Base-by-base conservation (phyloP, 345 rosid genomes). In the Hirschfeldia incana region DNA sequence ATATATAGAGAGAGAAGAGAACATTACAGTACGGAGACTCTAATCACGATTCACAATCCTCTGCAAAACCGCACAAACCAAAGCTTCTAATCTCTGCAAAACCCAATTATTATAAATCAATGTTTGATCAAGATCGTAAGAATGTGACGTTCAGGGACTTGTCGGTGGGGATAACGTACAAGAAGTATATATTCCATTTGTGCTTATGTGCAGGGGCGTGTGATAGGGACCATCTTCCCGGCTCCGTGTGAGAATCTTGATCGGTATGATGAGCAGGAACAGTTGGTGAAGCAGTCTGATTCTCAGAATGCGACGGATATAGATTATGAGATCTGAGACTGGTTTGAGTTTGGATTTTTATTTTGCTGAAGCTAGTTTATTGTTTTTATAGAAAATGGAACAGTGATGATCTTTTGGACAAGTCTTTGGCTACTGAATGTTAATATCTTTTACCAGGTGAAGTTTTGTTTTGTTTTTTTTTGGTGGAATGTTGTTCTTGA, bases 101-200 rank as follows among this genome's bases (percentile, higher is more conserved):
- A 21, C 21, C 21, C 21, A 21, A 21, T 21, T 21, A 21, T 21
- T 21, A 21, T 21, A 21, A 21, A 21, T 21, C 21, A 21, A 21
- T 21, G 21, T 21, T 21, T 21, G 21, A 21, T 21, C 21, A 21
- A 21, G 21, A 21, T 21, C 21, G 21, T 11, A 91, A 83, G 66
- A 94, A 94, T 34, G 89, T 94, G 51, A 89, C 93, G 8, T 92
- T 94, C 65, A 87, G 74, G 75, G 97, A 91, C 66, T 89, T 94
- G 95, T 92, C 95, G 0, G 94, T 94, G 10, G 98, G 98, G 33
- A 70, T 88, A 83, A 90, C 96, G 2, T 91, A 92, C 84, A 94
- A 94, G 90, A 92, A 94, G 65, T 98, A 93, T 36, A 88, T 91
- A 27, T 94, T 94, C 69, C 98, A 94, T 84, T 94, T 21, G 98